Evolutionary conservation across 129 eudicot genomes (phyloP), one percentile per base, ranked within the genome.

Genomic region (Solidago caesia): DNA sequence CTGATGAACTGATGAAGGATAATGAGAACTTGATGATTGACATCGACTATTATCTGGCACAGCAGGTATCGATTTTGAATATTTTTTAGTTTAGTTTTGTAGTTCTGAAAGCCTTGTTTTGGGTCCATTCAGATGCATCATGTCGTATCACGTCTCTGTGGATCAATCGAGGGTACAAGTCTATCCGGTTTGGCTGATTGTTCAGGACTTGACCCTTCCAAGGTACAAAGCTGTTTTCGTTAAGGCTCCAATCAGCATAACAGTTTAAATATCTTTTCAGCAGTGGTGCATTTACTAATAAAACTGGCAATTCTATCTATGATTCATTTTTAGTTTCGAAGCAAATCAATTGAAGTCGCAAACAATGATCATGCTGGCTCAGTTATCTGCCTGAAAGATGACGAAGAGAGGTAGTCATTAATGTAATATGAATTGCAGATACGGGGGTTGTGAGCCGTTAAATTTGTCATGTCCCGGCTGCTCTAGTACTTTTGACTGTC

Each of bases 111-210:
- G 10, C 48, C 52, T 71, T 21, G 21, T 47, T 51, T 41, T 48
- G 41, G 58, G 77, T 67, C 55, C 53, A 11, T 85, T 80, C 90
- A 95, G 99, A 95, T 95, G 71, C 97, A 95, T 84, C 99, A 97
- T 42, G 99, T 95, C 64, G 90, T 95, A 84, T 95, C 99, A 53
- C 99, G 99, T 41, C 83, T 95, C 11, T 95, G 99, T 79, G 97
- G 97, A 76, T 87, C 96, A 70, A 95, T 95, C 65, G 89, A 95
- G 85, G 99, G 97, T 33, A 95, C 99, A 77, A 87, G 96, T 78
- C 99, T 97, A 78, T 87, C 99, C 44, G 86, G 87, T 71, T 72
- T 95, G 84, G 99, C 97, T 75, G 97, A 95, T 79, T 95, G 99
- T 76, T 85, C 91, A 78, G 99, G 99, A 46, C 99, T 95, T 64